phyloP scores from a whole-genome alignment of 2,329 filamentous ascomycete species.

The Rhynchosporium graminicola region DNA sequence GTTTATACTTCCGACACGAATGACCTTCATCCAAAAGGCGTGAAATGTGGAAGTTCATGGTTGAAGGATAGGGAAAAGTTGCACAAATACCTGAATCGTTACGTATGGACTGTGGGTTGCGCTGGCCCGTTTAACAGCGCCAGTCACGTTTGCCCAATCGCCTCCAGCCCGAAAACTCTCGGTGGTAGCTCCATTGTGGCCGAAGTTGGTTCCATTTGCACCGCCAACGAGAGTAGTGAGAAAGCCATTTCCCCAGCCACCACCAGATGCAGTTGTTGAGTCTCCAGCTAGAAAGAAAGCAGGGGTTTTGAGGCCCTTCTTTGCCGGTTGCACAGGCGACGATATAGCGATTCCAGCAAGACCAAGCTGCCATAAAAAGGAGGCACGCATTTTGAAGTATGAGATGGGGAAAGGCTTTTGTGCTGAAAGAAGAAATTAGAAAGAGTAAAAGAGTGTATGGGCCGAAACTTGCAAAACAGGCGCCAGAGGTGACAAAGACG shows the following conservation, averaged over 20 bases:
- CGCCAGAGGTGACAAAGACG: no score
- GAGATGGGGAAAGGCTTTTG: background rate
- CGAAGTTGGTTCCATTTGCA: conserved; percentile 50
- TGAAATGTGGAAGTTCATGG: background rate
- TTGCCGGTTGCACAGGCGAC: background rate
- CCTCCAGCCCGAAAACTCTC: conserved; percentile 49
- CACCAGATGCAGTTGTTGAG: conserved; percentile 42
- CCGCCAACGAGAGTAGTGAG: conserved; percentile 47
- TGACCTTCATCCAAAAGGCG: background rate
- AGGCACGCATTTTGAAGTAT: conserved; percentile 8
- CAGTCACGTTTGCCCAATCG: conserved; percentile 48
- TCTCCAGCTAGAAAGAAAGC: conserved; percentile 47
- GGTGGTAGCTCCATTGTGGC: conserved; percentile 50
- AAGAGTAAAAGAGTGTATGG: background rate
- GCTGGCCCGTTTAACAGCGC: conserved; percentile 42
- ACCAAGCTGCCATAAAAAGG: background rate
- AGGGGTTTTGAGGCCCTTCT: conserved; percentile 33
- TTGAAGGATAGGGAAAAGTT: background rate
- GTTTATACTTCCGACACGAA: background rate
- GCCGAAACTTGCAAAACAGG: no score
- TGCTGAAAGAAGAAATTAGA: background rate
- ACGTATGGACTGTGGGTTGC: conserved; percentile 46
- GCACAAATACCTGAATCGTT: conserved; percentile 47
- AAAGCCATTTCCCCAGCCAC: conserved; percentile 51
- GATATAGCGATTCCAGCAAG: background rate